These are phyloP conservation scores for Pythium phragmiticola DNA, from an alignment of 352 stramenopile species.

Conservation along the genomic window DNA sequence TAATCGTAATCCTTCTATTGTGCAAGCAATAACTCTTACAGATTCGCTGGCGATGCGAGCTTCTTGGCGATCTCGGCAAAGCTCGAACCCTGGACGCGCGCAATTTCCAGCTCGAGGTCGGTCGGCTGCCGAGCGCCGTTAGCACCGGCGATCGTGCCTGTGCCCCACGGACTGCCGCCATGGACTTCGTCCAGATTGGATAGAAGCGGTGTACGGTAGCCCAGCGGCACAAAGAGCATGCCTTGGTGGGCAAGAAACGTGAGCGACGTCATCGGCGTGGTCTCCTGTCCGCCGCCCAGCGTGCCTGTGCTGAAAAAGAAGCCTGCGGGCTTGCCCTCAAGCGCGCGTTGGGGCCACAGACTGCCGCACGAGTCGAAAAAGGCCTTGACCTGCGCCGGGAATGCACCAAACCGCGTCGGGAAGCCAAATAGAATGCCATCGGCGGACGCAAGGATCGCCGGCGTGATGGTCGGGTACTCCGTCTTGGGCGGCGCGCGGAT, in stretches of 20 bases:
- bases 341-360: slow-evolving; percentile 73
- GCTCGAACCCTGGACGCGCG: slow-evolving; percentile 74
- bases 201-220: slow-evolving; percentile 53
- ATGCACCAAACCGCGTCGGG: slow-evolving; percentile 77
- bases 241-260: slow-evolving; percentile 89
- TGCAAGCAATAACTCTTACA: too few species aligned
- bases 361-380: slow-evolving; percentile 83
- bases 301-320: slow-evolving; percentile 88
- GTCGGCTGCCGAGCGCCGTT: slow-evolving; percentile 79
- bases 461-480: slow-evolving; percentile 47
- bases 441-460: slow-evolving; percentile 46
- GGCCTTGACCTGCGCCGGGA: slow-evolving; percentile 85
- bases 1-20: too few species aligned
- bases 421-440: slow-evolving; percentile 87
- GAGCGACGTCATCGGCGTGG: slow-evolving; percentile 72
- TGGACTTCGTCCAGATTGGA: slow-evolving; percentile 80
- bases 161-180: slow-evolving; percentile 74
- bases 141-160: slow-evolving; percentile 77
- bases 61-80: slow-evolving; percentile 86
- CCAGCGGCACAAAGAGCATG: slow-evolving; percentile 89
- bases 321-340: slow-evolving; percentile 85
- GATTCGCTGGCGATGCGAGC: slow-evolving; percentile 38
- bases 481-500: slow-evolving; percentile 65
- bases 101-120: slow-evolving; percentile 75
- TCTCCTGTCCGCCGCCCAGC: slow-evolving; percentile 87